Percentiles rank a stretch among this genome's conserved stretches.
Evolutionary conservation across 305 asterid species (phyloP).

Genomic region (Fraxinus latifolia): DNA sequence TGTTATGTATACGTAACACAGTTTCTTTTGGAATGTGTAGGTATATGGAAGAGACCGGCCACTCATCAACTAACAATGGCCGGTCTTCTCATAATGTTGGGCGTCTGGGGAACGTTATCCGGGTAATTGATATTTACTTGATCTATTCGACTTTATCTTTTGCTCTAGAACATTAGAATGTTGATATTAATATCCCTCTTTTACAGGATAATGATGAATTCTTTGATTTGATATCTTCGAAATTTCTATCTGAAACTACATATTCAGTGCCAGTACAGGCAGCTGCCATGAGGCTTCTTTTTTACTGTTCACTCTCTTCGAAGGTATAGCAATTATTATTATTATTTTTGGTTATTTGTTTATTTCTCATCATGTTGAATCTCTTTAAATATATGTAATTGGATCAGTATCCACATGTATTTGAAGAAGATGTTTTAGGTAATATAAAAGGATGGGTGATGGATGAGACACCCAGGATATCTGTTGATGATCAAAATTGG

Average conservation of each 20-base stretch:
- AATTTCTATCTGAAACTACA: slow-evolving; percentile 64
- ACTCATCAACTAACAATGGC: background rate
- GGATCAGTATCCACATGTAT: slow-evolving; percentile 85
- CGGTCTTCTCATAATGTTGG: background rate
- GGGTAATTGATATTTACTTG: background rate
- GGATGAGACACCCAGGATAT: slow-evolving; percentile 56
- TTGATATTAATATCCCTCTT: slow-evolving; percentile 24
- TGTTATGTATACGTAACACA: background rate
- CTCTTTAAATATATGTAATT: slow-evolving; percentile 27
- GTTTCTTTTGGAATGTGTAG: background rate
- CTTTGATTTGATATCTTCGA: slow-evolving; percentile 75
- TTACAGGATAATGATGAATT: slow-evolving; percentile 95
- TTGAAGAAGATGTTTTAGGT: slow-evolving; percentile 81
- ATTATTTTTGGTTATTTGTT: background rate
- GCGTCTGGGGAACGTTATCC: background rate
- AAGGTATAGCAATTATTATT: slow-evolving; percentile 44
- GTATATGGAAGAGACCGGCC: background rate
- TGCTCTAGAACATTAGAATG: background rate
- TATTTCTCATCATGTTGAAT: slow-evolving; percentile 6
- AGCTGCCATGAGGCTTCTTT: slow-evolving; percentile 82
- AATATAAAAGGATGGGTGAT: slow-evolving; percentile 86
- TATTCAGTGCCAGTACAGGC: slow-evolving; percentile 74
- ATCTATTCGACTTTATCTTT: background rate
- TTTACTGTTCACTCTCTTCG: slow-evolving; percentile 87
- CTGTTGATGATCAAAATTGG: slow-evolving; percentile 60